Evolutionary conservation across 1,284 basidiomycete genomes (phyloP), one percentile per base, ranked within the genome.

Genomic region (Chalciporus piperatoides): DNA sequence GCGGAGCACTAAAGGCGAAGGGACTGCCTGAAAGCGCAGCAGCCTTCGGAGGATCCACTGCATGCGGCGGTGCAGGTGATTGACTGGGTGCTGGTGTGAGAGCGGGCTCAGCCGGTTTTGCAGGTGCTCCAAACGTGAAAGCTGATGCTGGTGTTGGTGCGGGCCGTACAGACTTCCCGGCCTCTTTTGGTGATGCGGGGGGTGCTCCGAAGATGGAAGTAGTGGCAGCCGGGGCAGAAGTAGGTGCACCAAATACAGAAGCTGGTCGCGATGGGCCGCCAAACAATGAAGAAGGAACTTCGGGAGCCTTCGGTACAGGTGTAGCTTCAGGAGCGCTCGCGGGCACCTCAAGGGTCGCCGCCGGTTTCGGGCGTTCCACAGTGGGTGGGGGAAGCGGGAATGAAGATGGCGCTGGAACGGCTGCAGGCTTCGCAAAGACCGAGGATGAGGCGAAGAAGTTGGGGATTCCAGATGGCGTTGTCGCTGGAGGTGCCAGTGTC

Each of bases 381-480:
- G n/a, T 44, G 28, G 56, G 33, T 6, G 30, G 30, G 28, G 50
- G 14, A 11, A 46, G 43, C 52, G 51, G 45, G 21, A 43, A 42
- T 46, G 55, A 37, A 27, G 37, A 51, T 56, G 30, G 30, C 1
- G 60, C 21, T 17, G 47, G 32, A 8, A 23, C 14, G 14, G 27
- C 47, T 6, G 59, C 51, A 14, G 71, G 49, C 52, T 71, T 68
- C 35, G 59, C 52, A 51, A 72, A 60, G 12, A 65, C 53, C 11
- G 71, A 58, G 0, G 74, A 70, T 40, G 52, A 67, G 10, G 72
- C 68, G 47, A 82, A 82, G 59, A 82, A 80, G 57, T 80, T 74
- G 8, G 79, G 80, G 25, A 79, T 59, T 7, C 59, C 59, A 6
- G 57, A 53, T 14, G 64, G 30, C 11, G 47, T 46, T 11, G 44